Evolutionary conservation across 495 filamentous ascomycete genomes (phyloP).

Genomic region (Annulohypoxylon bovei): DNA sequence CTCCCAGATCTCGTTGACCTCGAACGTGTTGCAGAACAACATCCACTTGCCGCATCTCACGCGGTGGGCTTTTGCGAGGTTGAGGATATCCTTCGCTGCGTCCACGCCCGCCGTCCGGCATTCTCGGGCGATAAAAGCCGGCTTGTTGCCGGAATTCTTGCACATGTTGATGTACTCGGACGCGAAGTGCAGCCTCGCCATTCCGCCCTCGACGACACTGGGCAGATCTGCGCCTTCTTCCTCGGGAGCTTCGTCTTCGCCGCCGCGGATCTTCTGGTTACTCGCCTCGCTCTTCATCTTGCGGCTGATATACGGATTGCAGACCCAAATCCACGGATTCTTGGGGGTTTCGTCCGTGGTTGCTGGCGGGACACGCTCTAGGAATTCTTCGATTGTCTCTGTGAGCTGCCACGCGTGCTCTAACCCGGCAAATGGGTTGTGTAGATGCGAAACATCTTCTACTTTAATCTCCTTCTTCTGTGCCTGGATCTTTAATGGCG

Average conservation of each 20-base stretch:
- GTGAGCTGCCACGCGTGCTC: conserved; percentile 59
- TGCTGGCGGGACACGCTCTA: conserved; percentile 71
- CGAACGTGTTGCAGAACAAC: conserved; percentile 68
- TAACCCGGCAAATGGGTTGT: conserved; percentile 59
- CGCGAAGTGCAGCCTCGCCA: conserved; percentile 50
- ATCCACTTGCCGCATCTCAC: conserved; percentile 83
- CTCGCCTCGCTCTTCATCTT: conserved; percentile 31
- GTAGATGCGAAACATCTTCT: conserved; percentile 36
- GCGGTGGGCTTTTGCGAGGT: conserved; percentile 63
- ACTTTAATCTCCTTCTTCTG: conserved; percentile 27
- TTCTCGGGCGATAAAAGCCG: conserved; percentile 57
- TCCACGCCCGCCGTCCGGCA: conserved; percentile 60
- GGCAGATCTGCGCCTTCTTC: conserved; percentile 40
- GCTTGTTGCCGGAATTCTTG: conserved; percentile 40
- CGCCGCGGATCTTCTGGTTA: conserved; percentile 51
- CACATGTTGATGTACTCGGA: conserved; percentile 44
- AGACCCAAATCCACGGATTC: conserved; percentile 74
- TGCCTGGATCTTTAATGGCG: conserved; percentile 32
- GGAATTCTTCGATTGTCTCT: conserved; percentile 71
- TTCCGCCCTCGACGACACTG: conserved; percentile 46
- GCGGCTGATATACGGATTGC: conserved; percentile 60
- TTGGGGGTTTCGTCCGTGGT: conserved; percentile 53
- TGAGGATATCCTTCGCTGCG: conserved; percentile 63
- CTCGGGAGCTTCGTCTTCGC: conserved; percentile 54
- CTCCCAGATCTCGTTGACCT: conserved; percentile 72